These are phyloP conservation scores for Aureobasidium sp. DNA, from an alignment of 2,329 filamentous ascomycete genomes.

Conservation along the genomic window DNA sequence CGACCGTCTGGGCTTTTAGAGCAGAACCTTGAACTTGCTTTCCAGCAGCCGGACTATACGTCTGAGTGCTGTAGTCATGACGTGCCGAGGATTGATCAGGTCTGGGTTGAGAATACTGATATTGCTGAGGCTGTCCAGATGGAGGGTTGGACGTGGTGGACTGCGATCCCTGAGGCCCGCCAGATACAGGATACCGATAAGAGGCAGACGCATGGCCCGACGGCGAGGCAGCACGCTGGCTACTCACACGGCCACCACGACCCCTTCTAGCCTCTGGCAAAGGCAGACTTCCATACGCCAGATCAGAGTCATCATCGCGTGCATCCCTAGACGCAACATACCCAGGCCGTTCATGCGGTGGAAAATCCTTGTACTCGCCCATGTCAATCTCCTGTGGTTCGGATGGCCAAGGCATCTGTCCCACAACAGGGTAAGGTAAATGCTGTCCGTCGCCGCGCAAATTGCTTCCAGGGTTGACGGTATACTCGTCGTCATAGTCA, in stretches of 20 bases:
- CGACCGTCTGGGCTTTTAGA: constrained; percentile 31
- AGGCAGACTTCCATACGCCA: constrained; percentile 25
- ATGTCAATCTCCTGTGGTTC: constrained; percentile 33
- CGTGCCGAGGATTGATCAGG: constrained; percentile 27
- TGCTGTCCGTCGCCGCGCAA: neutral
- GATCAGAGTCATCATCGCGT: constrained; percentile 24
- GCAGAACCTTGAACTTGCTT: neutral
- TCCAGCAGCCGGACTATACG: constrained; percentile 18
- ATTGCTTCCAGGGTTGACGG: neutral
- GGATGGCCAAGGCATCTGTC: constrained; percentile 23
- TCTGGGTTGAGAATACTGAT: neutral
- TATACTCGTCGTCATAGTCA: constrained; percentile 30
- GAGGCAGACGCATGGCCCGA: neutral
- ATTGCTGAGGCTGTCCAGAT: neutral
- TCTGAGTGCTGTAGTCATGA: constrained; percentile 39
- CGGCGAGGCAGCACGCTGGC: neutral
- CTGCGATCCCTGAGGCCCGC: neutral
- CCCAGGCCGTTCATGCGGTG: constrained; percentile 34
- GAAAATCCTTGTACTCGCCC: constrained; percentile 39
- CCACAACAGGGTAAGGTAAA: constrained; percentile 15
- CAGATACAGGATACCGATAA: neutral
- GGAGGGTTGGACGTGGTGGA: neutral
- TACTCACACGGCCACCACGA: neutral
- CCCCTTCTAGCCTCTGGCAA: constrained; percentile 4
- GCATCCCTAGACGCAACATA: constrained; percentile 18